phyloP scores from a whole-genome alignment of 225 moss, liverwort and hornwort species.

The Lunularia cruciata region DNA sequence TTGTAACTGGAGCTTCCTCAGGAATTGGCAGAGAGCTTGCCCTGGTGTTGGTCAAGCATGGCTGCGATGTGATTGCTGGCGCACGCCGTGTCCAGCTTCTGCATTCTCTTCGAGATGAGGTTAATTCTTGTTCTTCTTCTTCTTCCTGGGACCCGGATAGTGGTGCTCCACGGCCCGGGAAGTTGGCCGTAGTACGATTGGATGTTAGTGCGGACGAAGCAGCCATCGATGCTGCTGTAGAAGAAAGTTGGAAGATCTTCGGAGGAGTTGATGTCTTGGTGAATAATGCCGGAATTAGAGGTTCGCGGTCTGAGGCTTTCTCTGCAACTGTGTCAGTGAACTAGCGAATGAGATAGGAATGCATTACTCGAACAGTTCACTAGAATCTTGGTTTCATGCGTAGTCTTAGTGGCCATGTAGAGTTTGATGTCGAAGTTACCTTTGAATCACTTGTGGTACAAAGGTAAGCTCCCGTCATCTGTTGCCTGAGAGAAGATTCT shows the following conservation, averaged over 20 bases:
- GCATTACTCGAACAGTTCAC: too few species aligned
- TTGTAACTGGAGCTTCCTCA: constrained; percentile 84
- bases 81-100: constrained; percentile 65
- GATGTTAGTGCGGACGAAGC: constrained; percentile 67
- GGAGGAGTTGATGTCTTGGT: constrained; percentile 68
- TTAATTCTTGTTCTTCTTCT: constrained; percentile 47
- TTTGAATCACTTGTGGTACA: too few species aligned
- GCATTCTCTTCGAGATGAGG: constrained; percentile 60
- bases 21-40: constrained; percentile 76
- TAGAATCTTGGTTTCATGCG: neutral
- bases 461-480: too few species aligned
- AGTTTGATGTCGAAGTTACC: too few species aligned
- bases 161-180: constrained; percentile 36
- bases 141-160: constrained; percentile 6
- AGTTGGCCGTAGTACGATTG: constrained; percentile 46
- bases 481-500: too few species aligned
- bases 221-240: constrained; percentile 59
- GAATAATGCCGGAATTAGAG: constrained; percentile 79
- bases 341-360: too few species aligned
- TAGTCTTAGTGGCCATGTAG: neutral
- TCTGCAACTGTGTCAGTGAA: too few species aligned
- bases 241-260: constrained; percentile 70
- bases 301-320: too few species aligned
- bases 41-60: constrained; percentile 48
- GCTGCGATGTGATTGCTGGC: constrained; percentile 61